A percentile compares a stretch with the other conserved stretches of the same genome.
Conservation (phyloP, 2,329 filamentous ascomycete genomes). For the Sordariomycetes sp. region DNA sequence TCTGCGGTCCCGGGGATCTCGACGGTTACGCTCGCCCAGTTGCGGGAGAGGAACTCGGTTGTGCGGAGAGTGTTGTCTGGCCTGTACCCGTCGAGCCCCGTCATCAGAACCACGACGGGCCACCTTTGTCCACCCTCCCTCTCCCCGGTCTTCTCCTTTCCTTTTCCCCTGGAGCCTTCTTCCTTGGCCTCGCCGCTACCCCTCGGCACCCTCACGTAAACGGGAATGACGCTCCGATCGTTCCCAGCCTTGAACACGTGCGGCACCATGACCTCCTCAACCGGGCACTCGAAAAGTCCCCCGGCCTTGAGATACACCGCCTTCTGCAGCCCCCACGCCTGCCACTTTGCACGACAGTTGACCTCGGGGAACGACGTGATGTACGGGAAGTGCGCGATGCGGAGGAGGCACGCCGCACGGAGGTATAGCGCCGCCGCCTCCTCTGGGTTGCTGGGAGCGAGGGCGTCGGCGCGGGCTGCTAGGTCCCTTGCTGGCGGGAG, state of each 20-base stretch:
- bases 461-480: conserved; percentile 33
- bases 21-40: conserved; percentile 48
- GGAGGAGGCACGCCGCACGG: conserved; percentile 59
- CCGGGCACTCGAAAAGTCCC: conserved; percentile 37
- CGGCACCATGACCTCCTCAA: conserved; percentile 48
- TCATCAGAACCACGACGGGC: conserved; percentile 43
- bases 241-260: conserved; percentile 33
- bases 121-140: conserved; percentile 8
- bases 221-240: conserved; percentile 45
- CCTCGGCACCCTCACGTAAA: conserved; percentile 49
- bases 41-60: conserved; percentile 47
- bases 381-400: conserved; percentile 59
- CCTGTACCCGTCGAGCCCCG: conserved; percentile 48
- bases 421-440: conserved; percentile 50
- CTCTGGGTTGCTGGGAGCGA: conserved; percentile 30
- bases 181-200: too few relatives aligned
- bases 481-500: conserved; percentile 48
- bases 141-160: too few relatives aligned
- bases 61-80: conserved; percentile 48
- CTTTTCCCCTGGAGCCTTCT: too few relatives aligned
- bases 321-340: conserved; percentile 55
- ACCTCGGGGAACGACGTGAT: conserved; percentile 24
- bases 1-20: conserved; percentile 42
- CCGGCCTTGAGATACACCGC: conserved; percentile 45
- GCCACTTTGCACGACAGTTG: conserved; percentile 34